Conservation (phyloP, 2,329 filamentous ascomycete species). For the Botryotinia convoluta region DNA sequence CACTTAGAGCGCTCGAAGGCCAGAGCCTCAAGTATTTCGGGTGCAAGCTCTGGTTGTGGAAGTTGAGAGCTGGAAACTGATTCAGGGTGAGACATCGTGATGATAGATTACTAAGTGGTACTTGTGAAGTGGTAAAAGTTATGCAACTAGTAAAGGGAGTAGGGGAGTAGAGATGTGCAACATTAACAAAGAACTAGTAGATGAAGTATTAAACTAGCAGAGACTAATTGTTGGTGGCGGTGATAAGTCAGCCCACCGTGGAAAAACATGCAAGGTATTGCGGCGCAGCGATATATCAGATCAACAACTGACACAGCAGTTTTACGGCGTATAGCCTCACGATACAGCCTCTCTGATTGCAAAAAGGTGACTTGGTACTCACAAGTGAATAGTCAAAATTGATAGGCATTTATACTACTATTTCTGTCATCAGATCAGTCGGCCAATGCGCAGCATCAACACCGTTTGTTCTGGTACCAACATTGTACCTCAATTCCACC, state of each 20-base stretch:
- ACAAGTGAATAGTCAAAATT: not conserved
- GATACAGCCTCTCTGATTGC: not conserved
- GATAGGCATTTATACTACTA: not conserved
- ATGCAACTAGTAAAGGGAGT: not conserved
- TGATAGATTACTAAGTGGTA: not conserved
- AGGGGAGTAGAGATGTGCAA: not conserved
- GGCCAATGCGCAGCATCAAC: not conserved
- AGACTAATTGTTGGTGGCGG: not conserved
- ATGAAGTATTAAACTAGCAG: not conserved
- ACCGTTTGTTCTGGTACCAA: not conserved
- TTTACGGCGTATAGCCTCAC: not conserved
- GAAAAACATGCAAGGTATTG: not conserved
- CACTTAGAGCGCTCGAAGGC: not conserved
- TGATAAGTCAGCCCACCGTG: not conserved
- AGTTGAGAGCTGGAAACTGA: not conserved
- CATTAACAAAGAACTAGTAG: not conserved
- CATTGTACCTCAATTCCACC: not conserved
- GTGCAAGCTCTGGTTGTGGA: not conserved
- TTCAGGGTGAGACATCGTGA: not conserved
- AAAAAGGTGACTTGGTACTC: not conserved
- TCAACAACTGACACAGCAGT: not conserved
- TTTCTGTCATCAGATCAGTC: not conserved
- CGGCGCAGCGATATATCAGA: not conserved
- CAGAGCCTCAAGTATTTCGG: not conserved
- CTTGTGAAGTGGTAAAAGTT: not conserved